Base-by-base conservation (phyloP, 2,329 filamentous ascomycete species). In the Ceratocystis alfenasii region DNA sequence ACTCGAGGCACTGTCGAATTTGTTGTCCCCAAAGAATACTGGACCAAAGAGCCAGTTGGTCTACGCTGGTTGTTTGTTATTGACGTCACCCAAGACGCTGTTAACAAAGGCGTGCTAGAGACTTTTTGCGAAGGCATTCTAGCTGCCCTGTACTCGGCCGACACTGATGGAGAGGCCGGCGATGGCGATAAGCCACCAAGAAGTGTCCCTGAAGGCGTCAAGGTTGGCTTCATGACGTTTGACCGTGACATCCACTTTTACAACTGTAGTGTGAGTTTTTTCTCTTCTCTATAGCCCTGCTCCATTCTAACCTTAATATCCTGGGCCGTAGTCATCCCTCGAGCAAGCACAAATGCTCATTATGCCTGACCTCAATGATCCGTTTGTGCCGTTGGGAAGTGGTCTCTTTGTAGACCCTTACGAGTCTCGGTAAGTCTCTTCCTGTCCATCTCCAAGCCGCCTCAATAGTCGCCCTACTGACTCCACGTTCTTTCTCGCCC, bases 171-270 rank as follows among this genome's bases (percentile, higher is more conserved):
- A 63, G 78, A 80, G 30, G 2, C 28, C 30, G 76, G 78, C 63
- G 81, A 82, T 65, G 77, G 82, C 57, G 79, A 80, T 62, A 80
- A 81, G 66, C 74, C 76, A 3, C 80, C 81, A 70, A 77, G 81
- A 63, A 80, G 78, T 65, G 80, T 96, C 71, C 90, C 94, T 0
- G 78, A 83, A 64, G 91, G 90, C 12, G 85, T 89, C 62, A 96
- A 90, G 77, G 86, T 99, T 68, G 94, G 93, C 62, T 96, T 99
- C 74, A 86, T 97, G 69, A 96, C 94, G 1, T 99, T 88, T 74
- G 94, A 99, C 78, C 93, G 90, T 75, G 91, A 96, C 71, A 88
- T 99, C 68, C 94, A 99, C 74, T 99, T 97, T 75, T 99, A 97
- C 79, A 97, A 97, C 72, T 85, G 96, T 71, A 90, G 87, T 72